Evolutionary conservation across 225 moss, liverwort and hornwort genomes (phyloP).

Genomic region (Anthoceros angustus): DNA sequence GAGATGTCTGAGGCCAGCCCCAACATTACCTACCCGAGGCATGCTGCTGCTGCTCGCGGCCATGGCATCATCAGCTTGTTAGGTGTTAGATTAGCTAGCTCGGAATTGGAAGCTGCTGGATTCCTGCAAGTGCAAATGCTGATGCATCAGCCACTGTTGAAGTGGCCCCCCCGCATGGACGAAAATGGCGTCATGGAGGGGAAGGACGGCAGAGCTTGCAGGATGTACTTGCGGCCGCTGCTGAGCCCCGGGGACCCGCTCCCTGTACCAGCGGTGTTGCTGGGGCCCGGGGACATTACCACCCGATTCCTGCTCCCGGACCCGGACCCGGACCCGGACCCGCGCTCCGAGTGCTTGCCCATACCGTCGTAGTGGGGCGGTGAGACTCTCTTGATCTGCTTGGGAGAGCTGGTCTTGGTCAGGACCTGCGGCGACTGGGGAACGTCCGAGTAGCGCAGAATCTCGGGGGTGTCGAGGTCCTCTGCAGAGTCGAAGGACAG

Average conservation of each 20-base stretch:
- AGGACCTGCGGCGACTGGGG: constrained; percentile 41
- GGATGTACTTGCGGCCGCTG: constrained; percentile 69
- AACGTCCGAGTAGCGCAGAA: constrained; percentile 47
- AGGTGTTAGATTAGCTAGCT: too few relatives aligned
- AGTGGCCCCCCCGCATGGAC: constrained; percentile 6
- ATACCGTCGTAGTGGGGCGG: constrained; percentile 54
- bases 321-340: background rate
- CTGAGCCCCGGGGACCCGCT: constrained; percentile 40
- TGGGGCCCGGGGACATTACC: constrained; percentile 15
- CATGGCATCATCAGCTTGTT: too few relatives aligned
- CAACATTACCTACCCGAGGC: too few relatives aligned
- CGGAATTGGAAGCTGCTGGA: too few relatives aligned
- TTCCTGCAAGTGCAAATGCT: background rate
- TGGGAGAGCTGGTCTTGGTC: constrained; percentile 67
- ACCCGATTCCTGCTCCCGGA: background rate
- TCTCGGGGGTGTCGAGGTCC: constrained; percentile 41
- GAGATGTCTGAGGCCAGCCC: too few relatives aligned
- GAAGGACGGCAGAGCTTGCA: constrained; percentile 58
- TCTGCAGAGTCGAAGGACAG: constrained; percentile 15
- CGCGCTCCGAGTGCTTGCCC: constrained; percentile 20
- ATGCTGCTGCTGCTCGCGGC: too few relatives aligned
- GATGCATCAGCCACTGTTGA: constrained; percentile 20
- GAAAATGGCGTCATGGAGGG: constrained; percentile 21
- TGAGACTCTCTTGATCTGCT: constrained; percentile 68
- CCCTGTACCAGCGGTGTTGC: constrained; percentile 17